Evolutionary conservation across 495 filamentous ascomycete species (phyloP).

Genomic region (Penicillium cosmopolitanum): DNA sequence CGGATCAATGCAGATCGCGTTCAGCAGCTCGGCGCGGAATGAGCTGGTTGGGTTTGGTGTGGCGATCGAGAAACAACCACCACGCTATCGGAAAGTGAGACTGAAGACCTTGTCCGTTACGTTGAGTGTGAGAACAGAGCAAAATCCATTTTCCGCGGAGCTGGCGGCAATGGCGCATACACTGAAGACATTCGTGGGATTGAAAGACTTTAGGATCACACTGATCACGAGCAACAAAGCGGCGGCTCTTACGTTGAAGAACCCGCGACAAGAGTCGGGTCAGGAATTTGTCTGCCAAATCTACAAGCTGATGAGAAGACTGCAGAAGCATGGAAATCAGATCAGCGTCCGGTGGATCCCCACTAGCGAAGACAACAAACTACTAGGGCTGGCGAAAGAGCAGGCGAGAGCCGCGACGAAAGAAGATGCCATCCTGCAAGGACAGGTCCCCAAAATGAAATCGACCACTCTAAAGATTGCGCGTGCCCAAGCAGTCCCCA

Average conservation of each 20-base stretch:
- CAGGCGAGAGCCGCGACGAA: constrained; percentile 22
- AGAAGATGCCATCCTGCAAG: constrained; percentile 17
- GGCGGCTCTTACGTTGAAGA: constrained; percentile 24
- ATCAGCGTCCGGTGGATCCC: constrained; percentile 19
- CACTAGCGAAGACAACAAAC: constrained; percentile 23
- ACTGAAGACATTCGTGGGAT: constrained; percentile 16
- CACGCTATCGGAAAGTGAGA: constrained; percentile 16
- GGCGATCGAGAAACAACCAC: constrained; percentile 8
- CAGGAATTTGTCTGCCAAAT: constrained; percentile 22
- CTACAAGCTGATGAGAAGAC: constrained; percentile 28
- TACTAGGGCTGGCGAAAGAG: constrained; percentile 28
- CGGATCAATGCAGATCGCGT: constrained; percentile 14
- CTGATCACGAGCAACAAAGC: constrained; percentile 30
- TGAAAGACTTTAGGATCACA: constrained; percentile 19
- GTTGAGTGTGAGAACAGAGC: constrained; percentile 13
- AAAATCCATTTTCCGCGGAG: constrained; percentile 24
- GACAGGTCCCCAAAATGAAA: constrained; percentile 14
- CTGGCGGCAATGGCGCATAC: constrained; percentile 24
- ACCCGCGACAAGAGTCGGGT: constrained; percentile 24
- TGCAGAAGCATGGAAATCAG: constrained; percentile 22
- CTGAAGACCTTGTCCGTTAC: constrained; percentile 16
- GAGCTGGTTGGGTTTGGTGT: constrained; percentile 16
- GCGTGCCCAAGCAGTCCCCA: constrained; percentile 12
- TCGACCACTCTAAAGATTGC: constrained; percentile 7
- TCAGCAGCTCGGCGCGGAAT: constrained; percentile 16